Base-by-base conservation (phyloP, 1,139 yeast species). In the Blastobotrys aristatus region DNA sequence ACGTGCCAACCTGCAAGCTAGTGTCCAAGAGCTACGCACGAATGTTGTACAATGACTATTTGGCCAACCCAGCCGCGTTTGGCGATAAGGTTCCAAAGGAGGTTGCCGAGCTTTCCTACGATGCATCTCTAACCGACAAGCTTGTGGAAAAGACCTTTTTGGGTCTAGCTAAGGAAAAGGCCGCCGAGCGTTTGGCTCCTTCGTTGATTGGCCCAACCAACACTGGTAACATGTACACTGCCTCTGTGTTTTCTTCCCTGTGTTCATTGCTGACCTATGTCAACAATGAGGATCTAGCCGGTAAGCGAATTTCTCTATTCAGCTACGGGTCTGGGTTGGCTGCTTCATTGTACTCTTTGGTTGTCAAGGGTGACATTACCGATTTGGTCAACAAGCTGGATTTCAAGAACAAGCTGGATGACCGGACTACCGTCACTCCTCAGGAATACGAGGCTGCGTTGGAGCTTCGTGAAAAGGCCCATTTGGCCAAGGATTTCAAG, bases 261-360 rank as follows among this genome's bases (percentile, higher is more conserved):
- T 78, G 92, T 31, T 90, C 98, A 14, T 73, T 88, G 55, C 74
- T 94, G 60, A 80, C 78, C 65, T 84, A 74, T 63, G 86, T 83
- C 55, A 92, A 89, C 40, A 75, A 79, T 48, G 94, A 82, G 44
- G 72, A 77, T 47, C 77, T 90, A 59, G 87, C 82, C 67, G 79
- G 78, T 61, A 88, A 90, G 76, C 82, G 97, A 69, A 75, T 94
- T 62, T 95, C 96, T 61, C 67, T 90, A 59, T 94, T 90, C 75
- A 92, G 98, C 22, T 94, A 94, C 70, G 99, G 99, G 57, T 92
- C 98, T 26, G 99, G 99, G 62, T 79, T 92, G 56, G 98, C 99
- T 44, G 79, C 98, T 21, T 81, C 96, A 41, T 75, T 94, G 70
- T 85, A 80, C 72, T 84, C 96, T 31, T 80, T 82, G 56, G 79